Evolutionary conservation across 2,329 filamentous ascomycete species (phyloP).

Genomic region (Paecilomyces variotii): DNA sequence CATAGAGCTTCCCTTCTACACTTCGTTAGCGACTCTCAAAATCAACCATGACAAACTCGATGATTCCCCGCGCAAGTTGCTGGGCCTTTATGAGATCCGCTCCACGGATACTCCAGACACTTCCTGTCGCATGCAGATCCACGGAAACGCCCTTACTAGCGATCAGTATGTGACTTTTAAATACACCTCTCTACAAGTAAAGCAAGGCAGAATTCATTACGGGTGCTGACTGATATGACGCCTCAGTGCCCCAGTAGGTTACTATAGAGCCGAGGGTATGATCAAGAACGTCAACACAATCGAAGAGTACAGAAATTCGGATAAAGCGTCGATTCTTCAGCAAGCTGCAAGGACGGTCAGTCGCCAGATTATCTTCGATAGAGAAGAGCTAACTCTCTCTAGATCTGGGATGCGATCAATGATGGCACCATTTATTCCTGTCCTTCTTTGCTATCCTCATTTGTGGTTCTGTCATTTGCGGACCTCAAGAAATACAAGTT

Average conservation of each 20-base stretch:
- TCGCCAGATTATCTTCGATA: background rate
- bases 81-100: slow-evolving; percentile 84
- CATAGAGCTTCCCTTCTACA: slow-evolving; percentile 93
- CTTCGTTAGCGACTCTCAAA: slow-evolving; percentile 82
- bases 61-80: slow-evolving; percentile 77
- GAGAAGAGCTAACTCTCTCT: slow-evolving; percentile 7
- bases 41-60: slow-evolving; percentile 96
- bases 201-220: background rate
- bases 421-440: slow-evolving; percentile 95
- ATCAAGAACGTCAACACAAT: slow-evolving; percentile 96
- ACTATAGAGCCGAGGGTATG: slow-evolving; percentile 79
- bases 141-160: slow-evolving; percentile 75
- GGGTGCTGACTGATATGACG: background rate
- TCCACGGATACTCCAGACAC: slow-evolving; percentile 61
- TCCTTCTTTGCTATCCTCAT: slow-evolving; percentile 82
- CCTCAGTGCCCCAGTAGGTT: slow-evolving; percentile 57
- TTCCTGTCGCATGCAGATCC: slow-evolving; percentile 83
- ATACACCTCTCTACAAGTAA: background rate
- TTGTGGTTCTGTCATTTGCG: slow-evolving; percentile 82
- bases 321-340: slow-evolving; percentile 70
- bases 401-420: slow-evolving; percentile 97
- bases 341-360: slow-evolving; percentile 69
- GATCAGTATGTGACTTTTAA: slow-evolving; percentile 58
- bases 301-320: slow-evolving; percentile 79
- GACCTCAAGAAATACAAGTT: slow-evolving; percentile 97